Evolutionary conservation across 169 alveolate genomes (phyloP).

Genomic region (Plasmodium blacklocki): DNA sequence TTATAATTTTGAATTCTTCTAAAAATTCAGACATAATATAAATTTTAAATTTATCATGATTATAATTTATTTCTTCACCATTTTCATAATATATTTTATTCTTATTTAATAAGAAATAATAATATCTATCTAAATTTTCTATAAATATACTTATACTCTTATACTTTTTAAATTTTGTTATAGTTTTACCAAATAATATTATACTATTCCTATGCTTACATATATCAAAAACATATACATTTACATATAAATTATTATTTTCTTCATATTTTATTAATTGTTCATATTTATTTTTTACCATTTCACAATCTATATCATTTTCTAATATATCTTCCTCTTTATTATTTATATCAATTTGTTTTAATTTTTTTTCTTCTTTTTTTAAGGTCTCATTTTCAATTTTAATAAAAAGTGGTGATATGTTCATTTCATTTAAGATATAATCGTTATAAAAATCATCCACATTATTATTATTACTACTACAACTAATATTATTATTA

Average conservation of each 20-base stretch:
- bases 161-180: conserved; percentile 28
- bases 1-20: conserved; percentile 44
- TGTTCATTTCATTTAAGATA: conserved; percentile 4
- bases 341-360: not conserved
- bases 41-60: conserved; percentile 33
- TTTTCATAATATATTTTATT: conserved; percentile 28
- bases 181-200: conserved; percentile 60
- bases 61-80: conserved; percentile 33
- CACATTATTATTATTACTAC: not conserved
- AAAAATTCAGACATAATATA: conserved; percentile 39
- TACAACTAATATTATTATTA: not conserved
- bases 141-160: conserved; percentile 64
- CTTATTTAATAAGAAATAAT: conserved; percentile 40
- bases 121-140: conserved; percentile 61
- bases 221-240: conserved; percentile 52
- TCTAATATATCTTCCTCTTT: conserved; percentile 1
- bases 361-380: not conserved
- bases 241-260: conserved; percentile 17
- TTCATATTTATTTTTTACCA: conserved; percentile 33
- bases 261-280: conserved; percentile 38
- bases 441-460: not conserved
- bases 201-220: conserved; percentile 73
- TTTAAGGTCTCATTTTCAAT: not conserved
- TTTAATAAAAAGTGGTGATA: not conserved
- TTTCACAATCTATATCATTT: not conserved